Evolutionary conservation across 1,139 yeast genomes (phyloP), one percentile per base, ranked within the genome.

Genomic region (Nakaseomyces glabratus): DNA sequence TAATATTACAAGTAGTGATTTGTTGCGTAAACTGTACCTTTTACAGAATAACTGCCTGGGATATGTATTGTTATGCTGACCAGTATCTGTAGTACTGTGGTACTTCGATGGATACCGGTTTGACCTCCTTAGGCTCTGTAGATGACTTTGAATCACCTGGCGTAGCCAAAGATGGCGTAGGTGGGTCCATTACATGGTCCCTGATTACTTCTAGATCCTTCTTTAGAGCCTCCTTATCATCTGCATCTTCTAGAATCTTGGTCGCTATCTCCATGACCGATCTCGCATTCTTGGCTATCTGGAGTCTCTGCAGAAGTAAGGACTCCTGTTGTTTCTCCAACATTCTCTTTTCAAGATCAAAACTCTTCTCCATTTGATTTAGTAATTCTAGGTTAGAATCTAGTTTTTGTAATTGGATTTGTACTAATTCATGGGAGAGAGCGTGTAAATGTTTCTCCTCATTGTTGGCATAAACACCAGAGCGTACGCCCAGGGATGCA

Each of bases 1-100:
- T n/a, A n/a, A n/a, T n/a, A n/a, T n/a, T n/a, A n/a, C n/a, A n/a
- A n/a, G n/a, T n/a, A n/a, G n/a, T n/a, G n/a, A n/a, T n/a, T n/a
- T n/a, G n/a, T n/a, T n/a, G n/a, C n/a, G n/a, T n/a, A n/a, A n/a
- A n/a, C n/a, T n/a, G n/a, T 28, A 20, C 9, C 13, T 19, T 10
- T 12, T 15, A 24, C 10, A 24, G 24, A 7, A 6, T 11, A 8
- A 15, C 7, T 22, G 11, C 12, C 12, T 9, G 12, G 6, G 12
- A 6, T 4, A 21, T 19, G 21, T 7, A 7, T 10, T 15, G n/a
- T 34, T 40, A 51, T 24, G 54, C 76, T 31, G 81, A 82, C 97
- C 97, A 86, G 47, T 84, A 81, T 57, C 88, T 82, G 59, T 84
- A 86, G 23, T 77, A 64, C 57, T 82, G 93, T 3, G 95, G 95